Percentiles rank a stretch among this genome's conserved stretches.
phyloP scores from a whole-genome alignment of 495 filamentous ascomycete species.

The Lasiosphaeria ovina region DNA sequence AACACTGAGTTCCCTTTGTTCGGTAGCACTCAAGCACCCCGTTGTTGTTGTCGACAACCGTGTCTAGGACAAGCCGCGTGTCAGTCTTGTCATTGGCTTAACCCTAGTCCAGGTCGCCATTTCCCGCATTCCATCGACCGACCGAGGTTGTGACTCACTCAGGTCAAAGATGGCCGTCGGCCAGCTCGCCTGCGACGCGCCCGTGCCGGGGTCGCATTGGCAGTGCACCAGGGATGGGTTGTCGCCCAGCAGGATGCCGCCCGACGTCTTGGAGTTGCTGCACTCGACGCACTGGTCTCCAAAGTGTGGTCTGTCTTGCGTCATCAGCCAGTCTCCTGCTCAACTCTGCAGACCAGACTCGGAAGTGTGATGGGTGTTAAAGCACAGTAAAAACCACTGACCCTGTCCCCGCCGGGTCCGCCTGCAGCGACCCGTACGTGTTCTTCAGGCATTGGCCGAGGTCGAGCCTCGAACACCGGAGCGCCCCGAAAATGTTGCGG shows the following conservation, averaged over 20 bases:
- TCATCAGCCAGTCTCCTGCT: background rate
- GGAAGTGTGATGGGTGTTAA: background rate
- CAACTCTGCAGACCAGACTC: background rate
- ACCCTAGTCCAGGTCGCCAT: background rate
- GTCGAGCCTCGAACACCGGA: slow-evolving; percentile 23
- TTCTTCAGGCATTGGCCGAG: slow-evolving; percentile 30
- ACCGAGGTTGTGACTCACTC: slow-evolving; percentile 9
- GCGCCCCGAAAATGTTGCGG: slow-evolving; percentile 19
- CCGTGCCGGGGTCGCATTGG: slow-evolving; percentile 26
- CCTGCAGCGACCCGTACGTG: slow-evolving; percentile 20
- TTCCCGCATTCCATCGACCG: background rate
- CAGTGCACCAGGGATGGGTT: slow-evolving; percentile 22
- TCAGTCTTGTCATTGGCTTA: background rate
- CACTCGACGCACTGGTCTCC: slow-evolving; percentile 28
- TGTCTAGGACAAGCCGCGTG: too few relatives aligned
- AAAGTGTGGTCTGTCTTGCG: slow-evolving; percentile 15
- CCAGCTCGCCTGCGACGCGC: slow-evolving; percentile 20
- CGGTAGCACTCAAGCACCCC: slow-evolving; percentile 23
- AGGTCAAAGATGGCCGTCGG: slow-evolving; percentile 25
- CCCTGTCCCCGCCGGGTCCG: slow-evolving; percentile 22
- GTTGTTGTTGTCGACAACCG: slow-evolving; percentile 25
- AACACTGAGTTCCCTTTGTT: slow-evolving; percentile 17
- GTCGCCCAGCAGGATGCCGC: slow-evolving; percentile 7
- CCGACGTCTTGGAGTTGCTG: slow-evolving; percentile 17
- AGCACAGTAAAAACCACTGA: background rate